Conservation (phyloP, 768 basidiomycete species). For the Termitomyces sp. region DNA sequence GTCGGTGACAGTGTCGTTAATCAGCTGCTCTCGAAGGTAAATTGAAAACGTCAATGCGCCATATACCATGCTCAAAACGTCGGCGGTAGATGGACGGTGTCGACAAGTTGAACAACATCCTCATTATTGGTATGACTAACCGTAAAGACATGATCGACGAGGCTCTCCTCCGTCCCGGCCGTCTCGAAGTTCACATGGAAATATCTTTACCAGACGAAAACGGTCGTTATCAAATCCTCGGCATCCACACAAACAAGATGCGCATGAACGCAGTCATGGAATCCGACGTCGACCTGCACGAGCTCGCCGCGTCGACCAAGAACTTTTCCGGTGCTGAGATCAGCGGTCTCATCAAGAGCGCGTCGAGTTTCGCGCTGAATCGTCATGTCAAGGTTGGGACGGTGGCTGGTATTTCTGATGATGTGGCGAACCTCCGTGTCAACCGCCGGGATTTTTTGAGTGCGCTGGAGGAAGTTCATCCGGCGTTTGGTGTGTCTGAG, state of each 20-base stretch:
- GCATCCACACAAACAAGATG: constrained; percentile 96
- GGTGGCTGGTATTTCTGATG: constrained; percentile 93
- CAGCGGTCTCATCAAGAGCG: constrained; percentile 93
- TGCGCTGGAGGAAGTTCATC: constrained; percentile 91
- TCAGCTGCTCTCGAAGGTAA: constrained; percentile 92
- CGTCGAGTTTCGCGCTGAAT: constrained; percentile 96
- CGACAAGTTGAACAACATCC: constrained; percentile 96
- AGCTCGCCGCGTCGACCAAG: constrained; percentile 83
- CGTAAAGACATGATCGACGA: constrained; percentile 99
- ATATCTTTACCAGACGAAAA: constrained; percentile 95
- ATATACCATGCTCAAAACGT: background rate
- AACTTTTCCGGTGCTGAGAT: constrained; percentile 99
- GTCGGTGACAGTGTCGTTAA: constrained; percentile 99
- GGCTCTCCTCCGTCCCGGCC: constrained; percentile 92
- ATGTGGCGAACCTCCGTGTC: constrained; percentile 90
- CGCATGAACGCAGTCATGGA: constrained; percentile 88
- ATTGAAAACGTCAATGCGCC: constrained; percentile 1
- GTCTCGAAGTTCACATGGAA: constrained; percentile 99
- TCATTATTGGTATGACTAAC: constrained; percentile 99
- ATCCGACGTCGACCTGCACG: constrained; percentile 70
- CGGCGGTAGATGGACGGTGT: constrained; percentile 91
- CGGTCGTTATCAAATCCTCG: constrained; percentile 90
- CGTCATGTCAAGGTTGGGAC: constrained; percentile 97
- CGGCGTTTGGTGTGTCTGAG: constrained; percentile 96
- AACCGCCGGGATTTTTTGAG: constrained; percentile 81